Conservation (phyloP, 495 filamentous ascomycete species). For the Penicillium chermesinum region DNA sequence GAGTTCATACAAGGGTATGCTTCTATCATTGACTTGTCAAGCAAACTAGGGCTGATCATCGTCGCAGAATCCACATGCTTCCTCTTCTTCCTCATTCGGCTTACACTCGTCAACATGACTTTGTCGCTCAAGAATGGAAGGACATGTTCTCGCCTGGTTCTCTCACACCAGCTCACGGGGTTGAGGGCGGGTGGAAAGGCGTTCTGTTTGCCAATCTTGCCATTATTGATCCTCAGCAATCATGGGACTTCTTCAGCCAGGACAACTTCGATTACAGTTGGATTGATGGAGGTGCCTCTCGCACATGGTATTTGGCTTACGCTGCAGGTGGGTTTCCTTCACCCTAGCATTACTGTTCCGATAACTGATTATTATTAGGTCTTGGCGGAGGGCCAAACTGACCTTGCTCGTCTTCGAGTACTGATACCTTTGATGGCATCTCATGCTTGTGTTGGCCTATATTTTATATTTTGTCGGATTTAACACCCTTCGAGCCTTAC, state of each 20-base stretch:
- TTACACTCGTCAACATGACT: constrained; percentile 60
- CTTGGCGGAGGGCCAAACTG: not conserved
- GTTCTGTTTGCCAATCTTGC: constrained; percentile 81
- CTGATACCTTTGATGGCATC: not conserved
- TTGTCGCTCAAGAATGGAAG: constrained; percentile 83
- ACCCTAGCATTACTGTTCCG: too few relatives aligned
- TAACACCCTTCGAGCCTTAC: too few relatives aligned
- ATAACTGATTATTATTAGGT: not conserved
- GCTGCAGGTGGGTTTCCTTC: constrained; percentile 53
- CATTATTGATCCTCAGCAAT: constrained; percentile 62
- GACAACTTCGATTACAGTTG: constrained; percentile 60
- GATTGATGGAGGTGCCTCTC: constrained; percentile 81
- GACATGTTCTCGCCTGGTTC: constrained; percentile 58
- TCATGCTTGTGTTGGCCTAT: not conserved
- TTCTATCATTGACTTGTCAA: not conserved
- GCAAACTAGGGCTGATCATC: constrained; percentile 3
- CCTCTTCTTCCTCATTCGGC: constrained; percentile 70
- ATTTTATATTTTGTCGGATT: too few relatives aligned
- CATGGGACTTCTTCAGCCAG: constrained; percentile 70
- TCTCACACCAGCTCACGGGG: constrained; percentile 47
- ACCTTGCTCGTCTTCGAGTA: not conserved
- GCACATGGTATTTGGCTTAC: constrained; percentile 86
- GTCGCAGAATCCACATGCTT: constrained; percentile 81
- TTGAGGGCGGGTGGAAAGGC: constrained; percentile 76
- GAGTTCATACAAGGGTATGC: constrained; percentile 77